Conservation (phyloP, 1,284 basidiomycete species). For the Amylostereum chailletii region DNA sequence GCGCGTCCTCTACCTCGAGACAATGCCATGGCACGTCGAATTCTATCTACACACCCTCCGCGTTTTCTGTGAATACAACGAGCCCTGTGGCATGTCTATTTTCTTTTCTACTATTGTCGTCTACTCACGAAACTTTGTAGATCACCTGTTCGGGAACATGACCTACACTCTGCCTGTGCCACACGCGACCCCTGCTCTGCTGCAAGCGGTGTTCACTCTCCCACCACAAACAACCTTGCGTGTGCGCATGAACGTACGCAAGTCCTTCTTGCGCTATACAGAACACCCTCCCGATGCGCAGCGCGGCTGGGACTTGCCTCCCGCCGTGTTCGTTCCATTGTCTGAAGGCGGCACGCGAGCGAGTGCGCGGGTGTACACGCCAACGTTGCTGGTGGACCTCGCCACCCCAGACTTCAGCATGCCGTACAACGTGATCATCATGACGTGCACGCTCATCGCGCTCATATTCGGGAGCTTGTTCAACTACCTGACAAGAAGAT, state of each 20-base stretch:
- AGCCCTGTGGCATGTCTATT: constrained; percentile 32
- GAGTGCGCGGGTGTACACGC: constrained; percentile 61
- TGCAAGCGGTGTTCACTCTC: constrained; percentile 66
- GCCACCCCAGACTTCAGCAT: constrained; percentile 98
- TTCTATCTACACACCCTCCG: constrained; percentile 81
- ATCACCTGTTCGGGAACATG: constrained; percentile 50
- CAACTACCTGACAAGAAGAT: constrained; percentile 78
- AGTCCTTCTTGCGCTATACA: constrained; percentile 86
- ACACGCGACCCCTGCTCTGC: constrained; percentile 63
- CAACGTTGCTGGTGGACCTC: constrained; percentile 78
- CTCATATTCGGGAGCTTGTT: constrained; percentile 91
- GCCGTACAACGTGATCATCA: constrained; percentile 99
- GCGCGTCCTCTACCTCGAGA: constrained; percentile 75
- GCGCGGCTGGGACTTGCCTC: constrained; percentile 87
- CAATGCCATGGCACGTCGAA: constrained; percentile 89
- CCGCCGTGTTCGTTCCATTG: constrained; percentile 64
- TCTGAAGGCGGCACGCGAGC: constrained; percentile 6
- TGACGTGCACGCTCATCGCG: constrained; percentile 86
- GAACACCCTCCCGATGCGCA: constrained; percentile 96
- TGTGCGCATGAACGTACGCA: constrained; percentile 71
- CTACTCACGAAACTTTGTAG: constrained; percentile 23
- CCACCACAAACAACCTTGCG: constrained; percentile 59
- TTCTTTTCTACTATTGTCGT: constrained; percentile 5
- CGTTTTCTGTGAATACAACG: constrained; percentile 26
- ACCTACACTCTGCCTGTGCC: constrained; percentile 63